Evolutionary conservation across 2,329 filamentous ascomycete species (phyloP).

Genomic region (Diaporthe citriasiana): DNA sequence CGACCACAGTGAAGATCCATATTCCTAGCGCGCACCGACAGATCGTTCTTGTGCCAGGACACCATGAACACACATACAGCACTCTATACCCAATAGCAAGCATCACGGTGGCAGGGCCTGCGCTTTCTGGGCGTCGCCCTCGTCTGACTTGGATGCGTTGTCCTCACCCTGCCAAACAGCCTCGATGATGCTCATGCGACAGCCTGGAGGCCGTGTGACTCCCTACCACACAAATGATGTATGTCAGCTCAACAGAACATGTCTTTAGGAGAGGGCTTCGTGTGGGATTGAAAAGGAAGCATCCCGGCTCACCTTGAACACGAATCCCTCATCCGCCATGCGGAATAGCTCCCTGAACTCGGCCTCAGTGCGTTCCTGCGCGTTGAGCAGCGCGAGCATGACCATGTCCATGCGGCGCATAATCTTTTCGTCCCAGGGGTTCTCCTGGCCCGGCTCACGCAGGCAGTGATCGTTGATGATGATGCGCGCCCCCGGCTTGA

Average conservation of each 20-base stretch:
- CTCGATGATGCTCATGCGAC: constrained; percentile 55
- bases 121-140: background rate
- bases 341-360: constrained; percentile 60
- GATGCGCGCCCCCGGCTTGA: constrained; percentile 68
- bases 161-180: constrained; percentile 49
- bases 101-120: background rate
- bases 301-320: constrained; percentile 50
- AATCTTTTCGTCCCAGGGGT: constrained; percentile 54
- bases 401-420: constrained; percentile 59
- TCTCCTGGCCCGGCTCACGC: constrained; percentile 51
- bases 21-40: background rate
- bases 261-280: too few relatives aligned
- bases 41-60: background rate
- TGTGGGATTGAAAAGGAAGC: background rate
- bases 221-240: constrained; percentile 43
- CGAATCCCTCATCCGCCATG: constrained; percentile 55
- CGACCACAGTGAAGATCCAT: background rate
- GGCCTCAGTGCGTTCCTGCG: constrained; percentile 58
- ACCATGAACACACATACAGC: background rate
- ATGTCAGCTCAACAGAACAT: background rate
- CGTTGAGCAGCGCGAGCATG: constrained; percentile 60
- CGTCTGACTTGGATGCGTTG: background rate
- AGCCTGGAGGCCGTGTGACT: constrained; percentile 48
- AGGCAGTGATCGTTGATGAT: constrained; percentile 58
- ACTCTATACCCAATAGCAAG: background rate